Conservation (phyloP, 2,329 filamentous ascomycete species). For the Pseudocercospora ulei region DNA sequence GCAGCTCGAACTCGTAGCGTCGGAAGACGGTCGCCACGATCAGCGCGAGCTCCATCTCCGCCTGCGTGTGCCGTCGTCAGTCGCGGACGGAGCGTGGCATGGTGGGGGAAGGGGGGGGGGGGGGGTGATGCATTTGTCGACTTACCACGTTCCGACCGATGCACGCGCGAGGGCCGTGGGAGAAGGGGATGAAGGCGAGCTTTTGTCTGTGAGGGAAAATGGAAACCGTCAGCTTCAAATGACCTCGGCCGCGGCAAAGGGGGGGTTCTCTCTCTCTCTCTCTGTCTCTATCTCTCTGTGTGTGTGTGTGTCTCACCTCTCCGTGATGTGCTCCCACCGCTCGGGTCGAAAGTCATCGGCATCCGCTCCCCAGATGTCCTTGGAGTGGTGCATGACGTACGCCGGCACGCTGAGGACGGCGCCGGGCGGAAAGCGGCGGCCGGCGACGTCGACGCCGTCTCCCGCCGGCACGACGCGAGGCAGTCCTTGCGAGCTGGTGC, state of each 20-base stretch:
- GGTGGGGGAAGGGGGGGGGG: too few species aligned
- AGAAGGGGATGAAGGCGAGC: conserved; percentile 37
- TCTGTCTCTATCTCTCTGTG: too few species aligned
- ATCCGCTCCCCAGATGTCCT: conserved; percentile 37
- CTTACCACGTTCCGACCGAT: conserved; percentile 37
- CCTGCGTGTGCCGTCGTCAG: conserved; percentile 19
- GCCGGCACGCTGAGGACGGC: conserved; percentile 37
- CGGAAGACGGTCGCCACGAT: conserved; percentile 35
- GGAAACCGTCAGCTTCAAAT: conserved; percentile 6
- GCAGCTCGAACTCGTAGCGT: conserved; percentile 33
- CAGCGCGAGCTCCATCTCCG: conserved; percentile 38
- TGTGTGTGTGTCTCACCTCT: conserved; percentile 28
- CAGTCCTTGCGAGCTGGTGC: conserved; percentile 74
- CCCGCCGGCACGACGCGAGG: conserved; percentile 62
- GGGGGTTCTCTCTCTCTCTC: too few species aligned
- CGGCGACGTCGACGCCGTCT: conserved; percentile 54
- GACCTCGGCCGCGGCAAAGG: not conserved
- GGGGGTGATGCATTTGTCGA: too few species aligned
- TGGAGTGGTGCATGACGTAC: conserved; percentile 38
- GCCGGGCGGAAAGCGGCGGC: conserved; percentile 55
- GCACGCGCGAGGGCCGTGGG: conserved; percentile 38
- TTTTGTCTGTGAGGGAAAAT: conserved; percentile 35
- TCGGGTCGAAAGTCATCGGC: conserved; percentile 37
- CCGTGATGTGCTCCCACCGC: conserved; percentile 36
- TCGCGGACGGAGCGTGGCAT: not conserved